Percentiles rank a stretch among this genome's conserved stretches.
Evolutionary conservation across 805 yeast genomes (phyloP).

Genomic region (Lipomyces starkeyi): DNA sequence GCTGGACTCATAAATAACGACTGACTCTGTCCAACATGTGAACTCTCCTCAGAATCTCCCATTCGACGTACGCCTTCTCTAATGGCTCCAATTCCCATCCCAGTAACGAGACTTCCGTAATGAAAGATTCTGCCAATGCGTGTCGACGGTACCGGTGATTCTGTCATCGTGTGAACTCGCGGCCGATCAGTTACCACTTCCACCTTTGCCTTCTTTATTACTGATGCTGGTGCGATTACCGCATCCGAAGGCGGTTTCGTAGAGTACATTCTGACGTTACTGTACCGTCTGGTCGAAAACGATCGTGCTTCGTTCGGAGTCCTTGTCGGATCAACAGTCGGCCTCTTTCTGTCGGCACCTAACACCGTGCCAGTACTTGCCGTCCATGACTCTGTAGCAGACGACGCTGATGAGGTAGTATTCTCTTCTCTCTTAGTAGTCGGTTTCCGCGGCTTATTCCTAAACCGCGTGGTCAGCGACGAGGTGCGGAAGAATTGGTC

Average conservation of each 20-base stretch:
- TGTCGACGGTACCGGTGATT: conserved; percentile 80
- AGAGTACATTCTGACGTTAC: background rate
- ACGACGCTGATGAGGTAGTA: background rate
- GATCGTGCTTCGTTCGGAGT: background rate
- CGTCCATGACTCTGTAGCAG: background rate
- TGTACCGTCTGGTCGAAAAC: conserved; percentile 7
- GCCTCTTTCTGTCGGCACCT: conserved; percentile 1
- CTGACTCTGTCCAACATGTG: conserved; percentile 47
- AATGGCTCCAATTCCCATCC: conserved; percentile 84
- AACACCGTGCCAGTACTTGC: background rate
- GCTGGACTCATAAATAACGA: conserved; percentile 73
- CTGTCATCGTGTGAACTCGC: conserved; percentile 21
- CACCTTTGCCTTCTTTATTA: background rate
- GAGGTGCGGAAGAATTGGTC: conserved; percentile 26
- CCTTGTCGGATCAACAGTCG: background rate
- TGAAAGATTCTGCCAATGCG: conserved; percentile 89
- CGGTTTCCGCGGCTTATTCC: conserved; percentile 11
- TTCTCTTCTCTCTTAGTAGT: background rate
- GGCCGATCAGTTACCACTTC: conserved; percentile 11
- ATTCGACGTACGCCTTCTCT: conserved; percentile 74
- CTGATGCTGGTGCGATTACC: conserved; percentile 1
- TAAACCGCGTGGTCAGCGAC: conserved; percentile 22
- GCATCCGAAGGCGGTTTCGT: background rate
- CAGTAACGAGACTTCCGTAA: conserved; percentile 91
- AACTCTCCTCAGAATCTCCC: conserved; percentile 47